Evolutionary conservation across 116 monocot genomes (phyloP).

Genomic region (Dioscorea cayenensis): DNA sequence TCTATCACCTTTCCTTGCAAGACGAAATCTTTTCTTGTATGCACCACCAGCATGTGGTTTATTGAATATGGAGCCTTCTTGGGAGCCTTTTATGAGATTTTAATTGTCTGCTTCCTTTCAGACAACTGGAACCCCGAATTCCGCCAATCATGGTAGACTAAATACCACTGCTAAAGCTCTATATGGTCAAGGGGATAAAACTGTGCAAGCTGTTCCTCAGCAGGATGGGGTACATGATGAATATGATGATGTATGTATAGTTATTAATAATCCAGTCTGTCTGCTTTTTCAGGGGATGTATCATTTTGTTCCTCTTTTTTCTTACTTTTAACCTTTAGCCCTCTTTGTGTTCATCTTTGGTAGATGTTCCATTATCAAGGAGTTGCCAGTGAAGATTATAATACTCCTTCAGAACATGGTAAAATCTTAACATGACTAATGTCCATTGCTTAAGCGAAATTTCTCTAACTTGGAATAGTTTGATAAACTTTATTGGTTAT

Average conservation of each 20-base stretch:
- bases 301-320: constrained; percentile 3
- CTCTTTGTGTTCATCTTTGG: constrained; percentile 13
- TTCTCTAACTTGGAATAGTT: neutral
- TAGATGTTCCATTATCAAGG: constrained; percentile 59
- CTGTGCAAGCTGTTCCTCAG: constrained; percentile 43
- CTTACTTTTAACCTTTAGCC: neutral
- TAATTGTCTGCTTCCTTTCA: neutral
- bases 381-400: constrained; percentile 72
- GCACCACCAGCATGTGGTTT: no score
- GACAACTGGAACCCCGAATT: constrained; percentile 1
- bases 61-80: neutral
- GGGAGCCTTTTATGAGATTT: neutral
- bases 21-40: no score
- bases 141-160: constrained; percentile 1
- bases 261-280: neutral
- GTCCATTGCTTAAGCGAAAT: neutral
- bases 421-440: constrained; percentile 9
- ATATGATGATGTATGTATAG: constrained; percentile 57
- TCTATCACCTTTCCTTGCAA: neutral
- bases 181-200: constrained; percentile 11
- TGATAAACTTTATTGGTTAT: neutral
- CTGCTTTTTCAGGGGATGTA: neutral
- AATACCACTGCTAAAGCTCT: neutral
- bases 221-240: constrained; percentile 82
- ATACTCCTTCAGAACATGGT: constrained; percentile 80